These are phyloP conservation scores for Hymenoscyphus albidus DNA, from an alignment of 2,329 filamentous ascomycete genomes.

Conservation along the genomic window DNA sequence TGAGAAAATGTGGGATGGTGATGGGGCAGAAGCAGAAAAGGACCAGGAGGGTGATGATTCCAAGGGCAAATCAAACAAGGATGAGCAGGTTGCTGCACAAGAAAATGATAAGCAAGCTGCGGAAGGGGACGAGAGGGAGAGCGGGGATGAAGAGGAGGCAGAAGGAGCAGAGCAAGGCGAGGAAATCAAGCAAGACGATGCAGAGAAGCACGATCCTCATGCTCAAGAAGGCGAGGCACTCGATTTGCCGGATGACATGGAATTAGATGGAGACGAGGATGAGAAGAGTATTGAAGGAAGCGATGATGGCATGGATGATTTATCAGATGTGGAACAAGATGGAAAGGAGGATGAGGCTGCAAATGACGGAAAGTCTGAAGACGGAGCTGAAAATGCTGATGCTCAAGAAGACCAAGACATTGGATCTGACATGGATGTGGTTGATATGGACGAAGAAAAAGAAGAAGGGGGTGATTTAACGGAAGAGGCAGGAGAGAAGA, in stretches of 20 bases:
- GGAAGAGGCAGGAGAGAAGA: conserved; percentile 48
- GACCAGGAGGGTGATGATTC: conserved; percentile 73
- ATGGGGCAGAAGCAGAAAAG: conserved; percentile 73
- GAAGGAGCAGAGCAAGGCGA: conserved; percentile 57
- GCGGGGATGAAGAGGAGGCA: conserved; percentile 51
- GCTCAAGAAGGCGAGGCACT: conserved; percentile 63
- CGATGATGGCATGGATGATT: conserved; percentile 48
- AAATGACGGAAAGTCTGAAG: conserved; percentile 44
- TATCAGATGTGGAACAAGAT: conserved; percentile 46
- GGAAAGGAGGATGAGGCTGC: conserved; percentile 38
- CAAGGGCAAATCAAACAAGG: conserved; percentile 63
- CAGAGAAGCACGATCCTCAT: conserved; percentile 62
- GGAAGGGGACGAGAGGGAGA: conserved; percentile 46
- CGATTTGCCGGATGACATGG: conserved; percentile 68
- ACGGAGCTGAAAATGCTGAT: conserved; percentile 38
- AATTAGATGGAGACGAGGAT: conserved; percentile 60
- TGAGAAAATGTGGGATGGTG: conserved; percentile 98
- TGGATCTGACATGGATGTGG: conserved; percentile 34
- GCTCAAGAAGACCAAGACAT: conserved; percentile 40
- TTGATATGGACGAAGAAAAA: conserved; percentile 33
- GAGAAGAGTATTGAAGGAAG: conserved; percentile 42
- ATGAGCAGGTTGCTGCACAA: conserved; percentile 44
- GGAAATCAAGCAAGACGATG: conserved; percentile 51
- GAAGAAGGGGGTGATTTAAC: conserved; percentile 40
- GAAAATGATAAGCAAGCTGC: conserved; percentile 57